Evolutionary conservation across 2,329 filamentous ascomycete genomes (phyloP).

Genomic region (Pyrenochaeta sp.): DNA sequence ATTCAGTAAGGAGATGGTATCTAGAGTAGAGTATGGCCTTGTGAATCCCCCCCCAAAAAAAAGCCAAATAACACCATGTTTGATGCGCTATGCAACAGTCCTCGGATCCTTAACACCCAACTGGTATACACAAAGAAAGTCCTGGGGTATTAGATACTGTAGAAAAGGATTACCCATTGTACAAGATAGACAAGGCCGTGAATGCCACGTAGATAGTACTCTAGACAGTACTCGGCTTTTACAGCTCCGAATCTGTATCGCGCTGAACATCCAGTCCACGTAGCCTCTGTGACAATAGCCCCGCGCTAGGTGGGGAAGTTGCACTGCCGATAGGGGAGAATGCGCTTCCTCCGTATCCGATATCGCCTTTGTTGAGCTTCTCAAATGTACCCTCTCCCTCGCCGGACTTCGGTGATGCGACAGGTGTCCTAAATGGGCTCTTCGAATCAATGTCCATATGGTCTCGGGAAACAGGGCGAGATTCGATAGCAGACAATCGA

Average conservation of each 20-base stretch:
- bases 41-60: not conserved
- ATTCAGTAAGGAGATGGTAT: not conserved
- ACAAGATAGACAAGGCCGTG: not conserved
- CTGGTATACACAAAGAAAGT: not conserved
- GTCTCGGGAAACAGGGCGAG: conserved; percentile 43
- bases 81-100: not conserved
- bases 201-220: no score
- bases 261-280: conserved; percentile 66
- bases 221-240: not conserved
- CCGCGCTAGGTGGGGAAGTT: conserved; percentile 70
- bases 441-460: conserved; percentile 41
- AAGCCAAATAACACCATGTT: not conserved
- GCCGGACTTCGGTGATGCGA: conserved; percentile 24
- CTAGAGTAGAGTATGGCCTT: not conserved
- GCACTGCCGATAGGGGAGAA: conserved; percentile 39
- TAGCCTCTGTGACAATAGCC: conserved; percentile 74
- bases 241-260: conserved; percentile 13
- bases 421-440: conserved; percentile 34
- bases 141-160: not conserved
- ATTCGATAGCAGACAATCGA: conserved; percentile 37
- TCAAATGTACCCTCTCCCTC: conserved; percentile 59
- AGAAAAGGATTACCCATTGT: not conserved
- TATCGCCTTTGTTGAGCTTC: conserved; percentile 73
- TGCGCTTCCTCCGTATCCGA: conserved; percentile 51
- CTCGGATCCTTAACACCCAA: not conserved